Conservation (phyloP, 2,329 filamentous ascomycete genomes). For the Lecanosticta acicola region DNA sequence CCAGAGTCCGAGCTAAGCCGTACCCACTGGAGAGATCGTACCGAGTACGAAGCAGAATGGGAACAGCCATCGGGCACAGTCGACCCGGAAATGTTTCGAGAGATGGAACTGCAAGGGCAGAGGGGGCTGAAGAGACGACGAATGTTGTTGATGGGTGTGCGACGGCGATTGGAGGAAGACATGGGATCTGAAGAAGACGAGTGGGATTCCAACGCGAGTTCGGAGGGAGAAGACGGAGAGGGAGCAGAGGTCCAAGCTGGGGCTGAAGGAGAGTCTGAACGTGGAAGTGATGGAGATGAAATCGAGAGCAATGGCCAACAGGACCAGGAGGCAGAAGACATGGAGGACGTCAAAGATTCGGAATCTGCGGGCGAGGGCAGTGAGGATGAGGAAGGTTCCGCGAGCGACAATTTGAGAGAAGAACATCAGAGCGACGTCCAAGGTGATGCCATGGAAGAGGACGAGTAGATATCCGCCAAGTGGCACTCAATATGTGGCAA, state of each 20-base stretch:
- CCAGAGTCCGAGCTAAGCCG: conserved; percentile 1
- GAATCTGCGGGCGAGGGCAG: no score
- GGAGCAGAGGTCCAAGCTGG: neutral
- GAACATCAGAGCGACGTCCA: no score
- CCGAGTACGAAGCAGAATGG: conserved; percentile 47
- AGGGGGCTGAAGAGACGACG: neutral
- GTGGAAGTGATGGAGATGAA: neutral
- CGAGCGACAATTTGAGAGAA: no score
- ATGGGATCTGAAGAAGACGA: neutral
- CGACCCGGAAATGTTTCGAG: conserved; percentile 9
- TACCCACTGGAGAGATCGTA: conserved; percentile 45
- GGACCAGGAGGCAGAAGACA: no score
- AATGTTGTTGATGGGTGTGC: neutral
- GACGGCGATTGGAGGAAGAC: neutral
- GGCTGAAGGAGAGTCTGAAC: neutral
- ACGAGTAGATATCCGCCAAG: no score
- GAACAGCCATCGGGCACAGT: conserved; percentile 30
- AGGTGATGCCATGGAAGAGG: no score
- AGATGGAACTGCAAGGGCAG: conserved; percentile 6
- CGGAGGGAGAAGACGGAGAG: neutral
- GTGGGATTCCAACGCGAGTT: neutral
- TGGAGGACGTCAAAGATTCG: no score
- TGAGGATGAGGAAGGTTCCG: no score
- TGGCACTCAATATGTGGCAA: no score
- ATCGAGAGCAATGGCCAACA: no score